Evolutionary conservation across 2,329 filamentous ascomycete species (phyloP), one percentile per base, ranked within the genome.

Genomic region (Fragosphaeria purpurea): DNA sequence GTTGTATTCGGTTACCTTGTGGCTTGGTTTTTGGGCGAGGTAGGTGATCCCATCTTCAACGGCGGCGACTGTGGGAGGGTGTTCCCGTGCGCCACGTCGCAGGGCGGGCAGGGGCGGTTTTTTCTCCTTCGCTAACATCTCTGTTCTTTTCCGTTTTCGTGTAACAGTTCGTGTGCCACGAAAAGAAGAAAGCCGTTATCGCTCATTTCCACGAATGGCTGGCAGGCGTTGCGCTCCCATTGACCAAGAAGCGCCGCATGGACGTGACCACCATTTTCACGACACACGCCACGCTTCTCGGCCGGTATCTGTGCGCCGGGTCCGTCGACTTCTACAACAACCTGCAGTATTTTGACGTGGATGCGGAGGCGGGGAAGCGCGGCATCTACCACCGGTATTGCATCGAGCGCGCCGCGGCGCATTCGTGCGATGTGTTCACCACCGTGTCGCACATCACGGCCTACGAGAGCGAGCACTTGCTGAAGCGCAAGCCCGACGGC

Each of bases 241-340:
- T 97, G 58, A 85, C 83, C 71, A 95, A 94, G 74, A 95, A 87
- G 77, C 83, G 93, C 55, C 86, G 86, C 63, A 97, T 97, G 68
- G 93, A 97, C 63, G 79, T 96, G 47, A 97, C 93, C 13, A 97
- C 93, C 58, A 97, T 97, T 66, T 97, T 97, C 73, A 98, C 93
- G 41, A 98, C 93, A 2, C 93, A 97, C 69, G 93, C 93, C 31
- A 97, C 93, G 6, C 79, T 98, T 9, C 81, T 98, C 46, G 93
- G 93, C 55, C 85, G 93, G 61, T 97, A 98, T 65, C 86, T 97
- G 46, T 97, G 93, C 65, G 93, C 93, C 47, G 93, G 93, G 49
- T 96, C 90, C 0, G 93, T 97, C 56, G 93, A 98, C 66, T 97
- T 98, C 66, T 98, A 98, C 78, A 98, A 97, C 74, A 96, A 97